phyloP scores from a whole-genome alignment of 306 rosid species.

The Glycine tomentella region DNA sequence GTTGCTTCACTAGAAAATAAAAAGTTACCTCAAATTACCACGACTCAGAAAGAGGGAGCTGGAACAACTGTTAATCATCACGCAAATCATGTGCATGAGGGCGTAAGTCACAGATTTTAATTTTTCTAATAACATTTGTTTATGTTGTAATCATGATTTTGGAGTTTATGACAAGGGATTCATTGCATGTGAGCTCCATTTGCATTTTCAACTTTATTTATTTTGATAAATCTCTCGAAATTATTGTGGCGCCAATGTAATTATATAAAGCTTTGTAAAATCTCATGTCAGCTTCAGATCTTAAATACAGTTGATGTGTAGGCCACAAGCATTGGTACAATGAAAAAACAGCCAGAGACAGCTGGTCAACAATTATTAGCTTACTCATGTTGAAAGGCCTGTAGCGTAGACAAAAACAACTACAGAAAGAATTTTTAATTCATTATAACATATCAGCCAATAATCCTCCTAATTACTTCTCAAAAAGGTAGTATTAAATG shows the following conservation, averaged over 20 bases:
- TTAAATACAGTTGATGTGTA: not conserved
- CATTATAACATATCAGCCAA: conserved; percentile 10
- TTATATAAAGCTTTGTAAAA: not conserved
- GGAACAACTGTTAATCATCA: not conserved
- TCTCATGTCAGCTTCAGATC: not conserved
- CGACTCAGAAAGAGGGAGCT: not conserved
- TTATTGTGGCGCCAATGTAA: not conserved
- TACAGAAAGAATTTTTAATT: not conserved
- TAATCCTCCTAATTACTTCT: not conserved
- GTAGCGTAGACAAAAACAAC: conserved; percentile 7
- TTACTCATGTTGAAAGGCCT: conserved; percentile 24
- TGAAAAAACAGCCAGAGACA: conserved; percentile 18
- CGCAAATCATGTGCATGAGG: not conserved
- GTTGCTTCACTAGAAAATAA: no score
- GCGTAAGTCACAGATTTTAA: not conserved
- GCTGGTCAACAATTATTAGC: conserved; percentile 10
- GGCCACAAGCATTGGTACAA: not conserved
- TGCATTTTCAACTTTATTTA: not conserved
- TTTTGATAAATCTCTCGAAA: conserved; percentile 11
- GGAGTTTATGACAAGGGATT: not conserved
- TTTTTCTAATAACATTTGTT: not conserved
- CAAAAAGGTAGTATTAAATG: not conserved
- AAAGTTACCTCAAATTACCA: not conserved
- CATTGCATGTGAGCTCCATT: conserved; percentile 26
- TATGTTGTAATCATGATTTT: not conserved